phyloP scores from a whole-genome alignment of 768 basidiomycete genomes.

The Wakefieldia striispora region DNA sequence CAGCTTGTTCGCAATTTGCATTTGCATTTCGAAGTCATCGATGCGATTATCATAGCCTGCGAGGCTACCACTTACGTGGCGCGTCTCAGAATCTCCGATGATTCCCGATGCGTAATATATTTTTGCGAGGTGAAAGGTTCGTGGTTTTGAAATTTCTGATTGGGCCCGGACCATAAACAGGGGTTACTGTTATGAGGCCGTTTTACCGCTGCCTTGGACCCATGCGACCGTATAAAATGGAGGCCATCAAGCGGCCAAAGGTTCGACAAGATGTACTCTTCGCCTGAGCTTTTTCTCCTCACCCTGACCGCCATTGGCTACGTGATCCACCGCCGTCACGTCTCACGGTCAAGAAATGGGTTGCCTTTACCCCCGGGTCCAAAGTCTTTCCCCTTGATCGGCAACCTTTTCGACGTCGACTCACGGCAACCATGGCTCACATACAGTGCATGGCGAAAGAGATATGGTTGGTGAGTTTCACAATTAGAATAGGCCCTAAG shows the following conservation, averaged over 20 bases:
- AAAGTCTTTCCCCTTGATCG: slow-evolving; percentile 21
- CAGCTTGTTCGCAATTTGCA: slow-evolving; percentile 4
- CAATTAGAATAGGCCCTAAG: neutral
- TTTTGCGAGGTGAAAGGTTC: slow-evolving; percentile 7
- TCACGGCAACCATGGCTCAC: slow-evolving; percentile 25
- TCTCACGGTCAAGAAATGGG: slow-evolving; percentile 2
- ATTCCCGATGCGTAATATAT: slow-evolving; percentile 11
- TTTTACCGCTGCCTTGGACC: slow-evolving; percentile 2
- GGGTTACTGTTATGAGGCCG: slow-evolving; percentile 6
- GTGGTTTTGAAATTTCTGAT: neutral
- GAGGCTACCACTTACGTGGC: slow-evolving; percentile 27
- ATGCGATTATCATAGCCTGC: slow-evolving; percentile 18
- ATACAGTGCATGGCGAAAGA: slow-evolving; percentile 27
- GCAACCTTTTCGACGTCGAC: slow-evolving; percentile 25
- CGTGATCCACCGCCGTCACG: slow-evolving; percentile 5
- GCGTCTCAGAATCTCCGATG: slow-evolving; percentile 7
- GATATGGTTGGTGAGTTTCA: slow-evolving; percentile 21
- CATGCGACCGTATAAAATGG: slow-evolving; percentile 16
- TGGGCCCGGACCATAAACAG: slow-evolving; percentile 9
- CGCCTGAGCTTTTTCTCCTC: slow-evolving; percentile 9
- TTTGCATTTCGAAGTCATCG: slow-evolving; percentile 12
- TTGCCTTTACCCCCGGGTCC: slow-evolving; percentile 25
- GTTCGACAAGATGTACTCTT: slow-evolving; percentile 12
- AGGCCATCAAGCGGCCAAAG: neutral
- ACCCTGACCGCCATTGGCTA: slow-evolving; percentile 10